Evolutionary conservation across 768 basidiomycete species (phyloP), one percentile per base, ranked within the genome.

Genomic region (Pleurotus sapidus): DNA sequence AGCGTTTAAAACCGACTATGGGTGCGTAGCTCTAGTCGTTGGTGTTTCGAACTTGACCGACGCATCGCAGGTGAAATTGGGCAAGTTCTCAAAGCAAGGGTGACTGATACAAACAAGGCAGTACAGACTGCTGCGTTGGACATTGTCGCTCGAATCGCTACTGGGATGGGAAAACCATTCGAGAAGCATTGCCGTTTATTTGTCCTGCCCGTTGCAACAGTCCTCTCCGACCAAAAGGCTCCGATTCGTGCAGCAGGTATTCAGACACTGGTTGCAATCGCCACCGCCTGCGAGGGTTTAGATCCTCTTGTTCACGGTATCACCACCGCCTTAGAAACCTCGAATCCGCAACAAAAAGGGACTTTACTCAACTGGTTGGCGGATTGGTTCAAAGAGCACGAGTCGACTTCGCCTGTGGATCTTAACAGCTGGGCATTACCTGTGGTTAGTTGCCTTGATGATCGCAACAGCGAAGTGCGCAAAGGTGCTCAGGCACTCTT

Each of bases 81-180:
- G 0, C 86, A 87, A 63, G 84, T 93, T 3, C 76, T 99, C 58
- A 98, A 98, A 71, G 84, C 85, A 11, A 84, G 97, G 61, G 84
- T 98, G 23, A 83, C 82, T 14, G 97, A 99, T 70, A 88, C 91
- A 46, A 99, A 99, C 75, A 93, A 98, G 67, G 85, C 91, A 7
- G 95, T 98, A 34, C 97, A 98, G 70, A 76, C 80, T 12, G 79
- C 97, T 46, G 91, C 96, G 20, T 82, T 99, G 18, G 94, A 96
- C 66, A 89, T 96, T 56, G 86, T 98, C 54, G 81, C 88, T 37
- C 89, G 93, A 30, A 86, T 98, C 61, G 94, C 97, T 5, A 84
- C 80, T 2, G 95, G 94, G 2, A 98, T 99, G 93, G 95, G 94
- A 42, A 93, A 89, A 67, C 84, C 92, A 2, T 98, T 99, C 66